Evolutionary conservation across 2,329 filamentous ascomycete species (phyloP).

Genomic region (Colletotrichum somersetense): DNA sequence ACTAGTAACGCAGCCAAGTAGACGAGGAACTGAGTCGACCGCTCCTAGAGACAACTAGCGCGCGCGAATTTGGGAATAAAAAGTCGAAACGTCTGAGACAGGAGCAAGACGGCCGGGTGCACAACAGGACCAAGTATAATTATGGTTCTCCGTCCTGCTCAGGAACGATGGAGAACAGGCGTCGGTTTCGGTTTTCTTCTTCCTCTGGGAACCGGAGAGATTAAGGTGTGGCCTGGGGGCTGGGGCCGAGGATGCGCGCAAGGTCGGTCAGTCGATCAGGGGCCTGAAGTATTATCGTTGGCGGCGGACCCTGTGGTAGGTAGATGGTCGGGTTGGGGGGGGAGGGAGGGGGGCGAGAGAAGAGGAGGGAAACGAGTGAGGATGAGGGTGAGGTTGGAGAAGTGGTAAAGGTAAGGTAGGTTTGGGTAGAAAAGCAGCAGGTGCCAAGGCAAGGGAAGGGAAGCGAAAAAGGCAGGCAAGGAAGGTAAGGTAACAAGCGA

Average conservation of each 20-base stretch:
- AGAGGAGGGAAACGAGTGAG: background rate
- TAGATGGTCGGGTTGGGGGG: background rate
- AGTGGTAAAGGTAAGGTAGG: constrained; percentile 29
- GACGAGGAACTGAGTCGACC: constrained; percentile 21
- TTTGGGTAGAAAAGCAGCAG: constrained; percentile 34
- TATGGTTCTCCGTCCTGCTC: constrained; percentile 12
- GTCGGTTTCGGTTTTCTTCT: background rate
- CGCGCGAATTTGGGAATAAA: constrained; percentile 31
- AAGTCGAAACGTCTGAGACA: constrained; percentile 36
- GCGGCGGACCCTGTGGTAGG: background rate
- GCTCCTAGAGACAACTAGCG: constrained; percentile 40
- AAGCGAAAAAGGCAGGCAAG: constrained; percentile 30
- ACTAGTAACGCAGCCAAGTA: constrained; percentile 36
- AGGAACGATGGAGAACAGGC: background rate
- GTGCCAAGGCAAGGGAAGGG: constrained; percentile 30
- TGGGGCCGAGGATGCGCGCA: background rate
- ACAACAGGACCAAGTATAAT: constrained; percentile 33
- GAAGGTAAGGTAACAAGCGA: constrained; percentile 20
- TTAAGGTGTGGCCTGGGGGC: constrained; percentile 16
- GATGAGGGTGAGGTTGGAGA: constrained; percentile 7
- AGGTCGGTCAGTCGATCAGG: constrained; percentile 1
- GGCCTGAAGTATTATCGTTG: background rate
- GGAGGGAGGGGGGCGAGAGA: background rate
- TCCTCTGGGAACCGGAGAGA: background rate
- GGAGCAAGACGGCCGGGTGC: constrained; percentile 26